phyloP scores from a whole-genome alignment of 225 moss, liverwort and hornwort species.

The Neckera pumila region DNA sequence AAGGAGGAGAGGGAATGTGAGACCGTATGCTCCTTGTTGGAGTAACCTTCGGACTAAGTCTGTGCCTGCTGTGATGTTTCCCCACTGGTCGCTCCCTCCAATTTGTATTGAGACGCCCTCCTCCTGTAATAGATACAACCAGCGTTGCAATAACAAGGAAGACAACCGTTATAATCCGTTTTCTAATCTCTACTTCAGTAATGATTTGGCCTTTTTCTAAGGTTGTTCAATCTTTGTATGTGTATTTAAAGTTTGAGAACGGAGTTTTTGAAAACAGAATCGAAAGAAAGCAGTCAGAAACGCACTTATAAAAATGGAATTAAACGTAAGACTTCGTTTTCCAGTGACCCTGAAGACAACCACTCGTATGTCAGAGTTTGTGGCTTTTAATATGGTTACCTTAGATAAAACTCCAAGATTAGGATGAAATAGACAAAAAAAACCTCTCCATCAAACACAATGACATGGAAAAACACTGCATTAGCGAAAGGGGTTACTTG shows the following conservation, averaged over 20 bases:
- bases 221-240: background rate
- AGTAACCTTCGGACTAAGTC: conserved; percentile 69
- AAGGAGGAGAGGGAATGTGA: conserved; percentile 84
- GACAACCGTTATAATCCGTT: background rate
- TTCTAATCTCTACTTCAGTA: background rate
- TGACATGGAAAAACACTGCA: background rate
- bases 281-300: background rate
- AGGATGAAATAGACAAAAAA: background rate
- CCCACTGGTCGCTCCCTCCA: conserved; percentile 97
- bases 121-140: conserved; percentile 11
- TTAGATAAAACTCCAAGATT: background rate
- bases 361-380: background rate
- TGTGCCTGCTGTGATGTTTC: conserved; percentile 95
- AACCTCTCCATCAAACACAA: background rate
- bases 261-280: background rate
- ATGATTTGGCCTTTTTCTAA: background rate
- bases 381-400: background rate
- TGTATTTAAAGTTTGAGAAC: background rate
- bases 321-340: background rate
- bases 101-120: conserved; percentile 82
- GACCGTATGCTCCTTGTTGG: conserved; percentile 74
- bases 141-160: background rate
- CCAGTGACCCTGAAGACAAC: background rate
- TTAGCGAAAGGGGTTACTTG: background rate
- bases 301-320: background rate